Evolutionary conservation across 441 rosid species (phyloP).

Genomic region (Breynia disticha): DNA sequence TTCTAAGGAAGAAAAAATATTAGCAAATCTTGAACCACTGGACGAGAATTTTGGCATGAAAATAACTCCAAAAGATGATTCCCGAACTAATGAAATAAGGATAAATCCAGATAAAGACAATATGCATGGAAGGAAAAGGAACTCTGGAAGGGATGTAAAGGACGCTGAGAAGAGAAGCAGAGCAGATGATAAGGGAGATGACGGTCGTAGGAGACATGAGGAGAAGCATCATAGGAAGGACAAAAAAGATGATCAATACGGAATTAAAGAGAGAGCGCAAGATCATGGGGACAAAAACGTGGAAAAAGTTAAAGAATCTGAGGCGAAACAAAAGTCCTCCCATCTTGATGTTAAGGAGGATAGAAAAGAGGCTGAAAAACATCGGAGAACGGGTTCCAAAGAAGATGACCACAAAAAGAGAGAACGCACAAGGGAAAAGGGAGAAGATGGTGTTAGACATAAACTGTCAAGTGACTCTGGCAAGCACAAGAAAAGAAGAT

Average conservation of each 20-base stretch:
- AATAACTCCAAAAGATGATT: conserved; percentile 24
- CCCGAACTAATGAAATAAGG: conserved; percentile 31
- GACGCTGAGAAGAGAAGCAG: conserved; percentile 31
- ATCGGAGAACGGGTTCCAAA: conserved; percentile 38
- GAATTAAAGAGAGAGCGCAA: conserved; percentile 37
- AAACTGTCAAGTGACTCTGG: conserved; percentile 41
- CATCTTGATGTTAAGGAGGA: conserved; percentile 42
- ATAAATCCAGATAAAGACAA: conserved; percentile 28
- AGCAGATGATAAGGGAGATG: conserved; percentile 34
- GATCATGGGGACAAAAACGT: conserved; percentile 32
- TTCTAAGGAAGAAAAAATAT: conserved; percentile 20
- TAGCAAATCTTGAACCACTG: conserved; percentile 23
- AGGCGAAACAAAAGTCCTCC: conserved; percentile 37
- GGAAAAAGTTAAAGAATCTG: conserved; percentile 45
- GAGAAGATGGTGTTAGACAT: conserved; percentile 45
- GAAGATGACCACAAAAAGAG: conserved; percentile 47
- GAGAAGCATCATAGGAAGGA: conserved; percentile 42
- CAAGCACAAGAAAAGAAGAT: conserved; percentile 59
- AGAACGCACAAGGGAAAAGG: conserved; percentile 45
- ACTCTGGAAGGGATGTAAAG: conserved; percentile 27
- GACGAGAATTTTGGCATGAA: conserved; percentile 20
- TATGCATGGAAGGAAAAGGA: conserved; percentile 35
- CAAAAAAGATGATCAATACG: conserved; percentile 41
- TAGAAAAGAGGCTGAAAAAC: conserved; percentile 42
- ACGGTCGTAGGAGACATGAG: conserved; percentile 33